These are phyloP conservation scores for Polygonum aviculare DNA, from an alignment of 148 eudicot genomes.

Conservation along the genomic window DNA sequence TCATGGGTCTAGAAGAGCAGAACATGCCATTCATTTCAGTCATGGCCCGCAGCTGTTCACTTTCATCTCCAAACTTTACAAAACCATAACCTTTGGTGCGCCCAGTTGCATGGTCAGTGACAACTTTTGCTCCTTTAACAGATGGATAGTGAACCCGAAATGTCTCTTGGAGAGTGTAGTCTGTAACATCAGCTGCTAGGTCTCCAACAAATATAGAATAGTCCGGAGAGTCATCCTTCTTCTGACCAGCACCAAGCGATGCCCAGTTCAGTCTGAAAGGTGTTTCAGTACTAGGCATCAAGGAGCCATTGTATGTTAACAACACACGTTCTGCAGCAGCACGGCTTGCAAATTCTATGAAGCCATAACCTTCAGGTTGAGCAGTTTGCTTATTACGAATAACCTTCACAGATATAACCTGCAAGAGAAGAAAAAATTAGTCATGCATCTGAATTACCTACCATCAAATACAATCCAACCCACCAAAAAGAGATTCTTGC, in stretches of 20 bases:
- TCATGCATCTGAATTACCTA: background rate
- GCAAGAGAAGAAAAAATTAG: conserved; percentile 9
- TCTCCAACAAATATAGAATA: conserved; percentile 90
- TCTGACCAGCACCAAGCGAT: conserved; percentile 81
- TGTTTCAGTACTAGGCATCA: conserved; percentile 77
- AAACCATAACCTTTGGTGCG: conserved; percentile 96
- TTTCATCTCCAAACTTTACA: conserved; percentile 87
- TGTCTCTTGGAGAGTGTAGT: conserved; percentile 75
- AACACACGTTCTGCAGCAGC: conserved; percentile 77
- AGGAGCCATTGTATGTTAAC: conserved; percentile 55
- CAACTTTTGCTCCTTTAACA: conserved; percentile 89
- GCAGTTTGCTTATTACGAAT: conserved; percentile 72
- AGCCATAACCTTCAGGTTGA: conserved; percentile 88
- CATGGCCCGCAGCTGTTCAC: conserved; percentile 84
- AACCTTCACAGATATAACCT: conserved; percentile 62
- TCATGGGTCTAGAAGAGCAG: conserved; percentile 84
- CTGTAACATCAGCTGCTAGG: conserved; percentile 86
- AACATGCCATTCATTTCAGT: conserved; percentile 78
- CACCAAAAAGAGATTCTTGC: background rate
- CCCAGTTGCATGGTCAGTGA: conserved; percentile 72
- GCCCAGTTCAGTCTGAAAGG: conserved; percentile 88
- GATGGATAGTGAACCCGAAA: conserved; percentile 63
- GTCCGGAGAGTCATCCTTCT: conserved; percentile 73
- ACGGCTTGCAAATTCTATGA: conserved; percentile 64
- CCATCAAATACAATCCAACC: background rate